Evolutionary conservation across 1,139 yeast genomes (phyloP).

Genomic region (Debaryomyces udenii): DNA sequence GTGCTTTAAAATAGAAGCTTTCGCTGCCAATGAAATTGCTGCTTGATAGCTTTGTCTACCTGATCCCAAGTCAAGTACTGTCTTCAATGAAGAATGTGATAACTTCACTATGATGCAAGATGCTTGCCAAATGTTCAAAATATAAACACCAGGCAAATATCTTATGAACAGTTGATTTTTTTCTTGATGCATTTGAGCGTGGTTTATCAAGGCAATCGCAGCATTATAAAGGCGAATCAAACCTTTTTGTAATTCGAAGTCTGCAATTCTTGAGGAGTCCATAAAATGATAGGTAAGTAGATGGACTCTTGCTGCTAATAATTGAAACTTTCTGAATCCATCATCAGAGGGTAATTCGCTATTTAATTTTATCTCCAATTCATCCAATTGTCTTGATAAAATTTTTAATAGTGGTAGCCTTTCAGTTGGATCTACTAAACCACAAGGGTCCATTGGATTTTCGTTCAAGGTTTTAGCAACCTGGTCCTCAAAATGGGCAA

Average conservation of each 20-base stretch:
- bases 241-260: slow-evolving; percentile 72
- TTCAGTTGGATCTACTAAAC: slow-evolving; percentile 67
- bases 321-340: slow-evolving; percentile 67
- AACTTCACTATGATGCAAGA: slow-evolving; percentile 81
- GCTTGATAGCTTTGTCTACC: slow-evolving; percentile 74
- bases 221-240: slow-evolving; percentile 78
- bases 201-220: slow-evolving; percentile 69
- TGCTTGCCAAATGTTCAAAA: slow-evolving; percentile 87
- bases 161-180: slow-evolving; percentile 65
- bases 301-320: slow-evolving; percentile 76
- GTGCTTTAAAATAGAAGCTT: slow-evolving; percentile 84
- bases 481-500: slow-evolving; percentile 85
- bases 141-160: slow-evolving; percentile 82
- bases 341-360: slow-evolving; percentile 45
- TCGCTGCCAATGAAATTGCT: slow-evolving; percentile 70
- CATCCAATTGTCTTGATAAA: slow-evolving; percentile 70
- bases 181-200: slow-evolving; percentile 62
- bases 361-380: slow-evolving; percentile 59
- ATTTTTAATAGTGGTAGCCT: slow-evolving; percentile 74
- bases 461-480: slow-evolving; percentile 76
- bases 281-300: slow-evolving; percentile 78
- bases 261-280: slow-evolving; percentile 59
- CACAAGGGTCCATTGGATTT: slow-evolving; percentile 68
- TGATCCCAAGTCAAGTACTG: slow-evolving; percentile 64
- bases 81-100: slow-evolving; percentile 70